phyloP scores from a whole-genome alignment of 2,329 filamentous ascomycete species.

The Colletotrichum endophyticum region DNA sequence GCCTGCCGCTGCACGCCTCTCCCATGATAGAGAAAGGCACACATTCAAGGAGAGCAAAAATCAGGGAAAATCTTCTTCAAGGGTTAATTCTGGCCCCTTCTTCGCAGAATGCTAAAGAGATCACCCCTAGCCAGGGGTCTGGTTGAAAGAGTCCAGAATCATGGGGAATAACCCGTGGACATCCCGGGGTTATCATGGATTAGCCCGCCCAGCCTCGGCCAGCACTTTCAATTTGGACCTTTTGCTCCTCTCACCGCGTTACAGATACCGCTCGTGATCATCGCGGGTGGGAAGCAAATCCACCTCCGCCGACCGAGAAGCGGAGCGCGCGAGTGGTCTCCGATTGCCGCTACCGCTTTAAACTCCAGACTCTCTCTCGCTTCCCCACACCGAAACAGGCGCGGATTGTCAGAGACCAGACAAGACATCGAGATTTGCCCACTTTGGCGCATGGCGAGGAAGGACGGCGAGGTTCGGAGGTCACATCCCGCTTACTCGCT shows the following conservation, averaged over 20 bases:
- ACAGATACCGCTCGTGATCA: neutral
- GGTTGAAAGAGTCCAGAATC: neutral
- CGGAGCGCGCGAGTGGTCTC: neutral
- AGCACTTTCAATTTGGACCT: neutral
- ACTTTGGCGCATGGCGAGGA: slow-evolving; percentile 2
- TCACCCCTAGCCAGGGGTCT: neutral
- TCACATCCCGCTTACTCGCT: slow-evolving; percentile 1
- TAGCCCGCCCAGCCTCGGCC: neutral
- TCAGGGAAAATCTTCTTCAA: neutral
- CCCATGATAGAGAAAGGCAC: neutral
- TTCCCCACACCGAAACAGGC: slow-evolving; percentile 8
- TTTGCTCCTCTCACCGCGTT: neutral
- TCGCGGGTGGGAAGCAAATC: neutral
- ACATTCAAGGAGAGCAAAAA: neutral
- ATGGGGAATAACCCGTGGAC: neutral
- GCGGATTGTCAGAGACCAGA: neutral
- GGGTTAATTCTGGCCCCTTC: neutral
- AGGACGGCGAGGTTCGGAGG: neutral
- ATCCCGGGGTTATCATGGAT: neutral
- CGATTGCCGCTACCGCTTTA: neutral
- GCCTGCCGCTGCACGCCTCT: neutral
- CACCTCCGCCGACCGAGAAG: neutral
- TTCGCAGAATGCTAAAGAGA: neutral
- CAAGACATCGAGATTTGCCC: neutral
- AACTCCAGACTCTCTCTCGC: neutral